Percentiles rank a stretch among this genome's conserved stretches.
phyloP scores from a whole-genome alignment of 176 grass and related monocot genomes.

The Avena sativa region DNA sequence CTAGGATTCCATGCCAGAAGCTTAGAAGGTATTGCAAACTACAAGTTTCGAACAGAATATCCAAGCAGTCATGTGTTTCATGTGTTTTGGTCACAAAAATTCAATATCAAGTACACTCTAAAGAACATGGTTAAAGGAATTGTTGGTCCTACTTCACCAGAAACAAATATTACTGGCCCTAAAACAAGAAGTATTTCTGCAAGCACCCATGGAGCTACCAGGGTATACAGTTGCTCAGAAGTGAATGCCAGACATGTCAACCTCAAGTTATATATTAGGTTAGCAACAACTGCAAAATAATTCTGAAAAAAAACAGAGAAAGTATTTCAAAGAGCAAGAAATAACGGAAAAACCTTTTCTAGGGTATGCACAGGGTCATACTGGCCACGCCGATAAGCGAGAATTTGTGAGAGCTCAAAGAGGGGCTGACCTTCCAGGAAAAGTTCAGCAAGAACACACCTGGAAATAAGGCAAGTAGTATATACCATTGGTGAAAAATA shows the following conservation, averaged over 20 bases:
- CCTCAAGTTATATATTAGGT: conserved; percentile 28
- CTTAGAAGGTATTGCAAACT: conserved; percentile 18
- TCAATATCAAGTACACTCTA: too few relatives aligned
- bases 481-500: background rate
- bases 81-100: conserved; percentile 21
- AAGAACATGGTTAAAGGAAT: conserved; percentile 2
- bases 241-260: background rate
- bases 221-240: background rate
- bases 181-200: conserved; percentile 18
- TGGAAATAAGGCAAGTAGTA: conserved; percentile 47
- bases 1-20: conserved; percentile 1
- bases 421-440: conserved; percentile 88
- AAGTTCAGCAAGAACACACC: conserved; percentile 97
- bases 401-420: conserved; percentile 96
- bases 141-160: background rate
- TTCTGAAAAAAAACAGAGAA: conserved; percentile 4
- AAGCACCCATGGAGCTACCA: conserved; percentile 27
- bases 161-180: background rate
- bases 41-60: conserved; percentile 18
- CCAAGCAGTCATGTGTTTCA: background rate
- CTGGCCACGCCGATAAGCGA: conserved; percentile 94
- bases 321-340: conserved; percentile 14
- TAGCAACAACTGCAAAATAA: conserved; percentile 13
- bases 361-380: conserved; percentile 71
- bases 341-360: conserved; percentile 77